Evolutionary conservation across 176 grass and related monocot genomes (phyloP).

Genomic region (Luzula sylvatica): DNA sequence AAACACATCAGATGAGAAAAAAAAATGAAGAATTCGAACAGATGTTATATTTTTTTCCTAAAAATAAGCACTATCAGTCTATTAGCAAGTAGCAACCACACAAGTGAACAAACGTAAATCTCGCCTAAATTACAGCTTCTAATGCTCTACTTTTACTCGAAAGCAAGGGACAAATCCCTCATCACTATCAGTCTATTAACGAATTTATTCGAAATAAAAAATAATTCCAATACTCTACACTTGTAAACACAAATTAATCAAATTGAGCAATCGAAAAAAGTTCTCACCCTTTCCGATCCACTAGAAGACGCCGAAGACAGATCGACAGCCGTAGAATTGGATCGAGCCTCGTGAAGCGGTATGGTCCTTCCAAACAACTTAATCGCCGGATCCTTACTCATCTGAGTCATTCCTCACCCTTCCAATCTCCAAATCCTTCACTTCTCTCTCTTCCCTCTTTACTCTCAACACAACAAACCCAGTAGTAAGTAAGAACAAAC

Average conservation of each 20-base stretch:
- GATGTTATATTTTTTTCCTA: not conserved
- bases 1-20: not conserved
- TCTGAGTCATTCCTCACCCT: slow-evolving; percentile 33
- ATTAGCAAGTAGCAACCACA: slow-evolving; percentile 18
- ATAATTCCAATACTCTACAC: not conserved
- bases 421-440: slow-evolving; percentile 12
- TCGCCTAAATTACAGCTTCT: not conserved
- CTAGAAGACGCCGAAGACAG: not conserved
- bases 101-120: not conserved
- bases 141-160: not conserved
- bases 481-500: not conserved
- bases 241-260: not conserved
- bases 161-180: not conserved
- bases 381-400: slow-evolving; percentile 37
- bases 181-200: not conserved
- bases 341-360: slow-evolving; percentile 18
- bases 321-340: not conserved
- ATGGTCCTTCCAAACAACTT: slow-evolving; percentile 53
- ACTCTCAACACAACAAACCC: too few relatives aligned
- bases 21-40: not conserved
- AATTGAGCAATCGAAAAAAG: not conserved
- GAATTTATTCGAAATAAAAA: not conserved
- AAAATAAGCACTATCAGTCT: not conserved
- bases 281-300: not conserved
- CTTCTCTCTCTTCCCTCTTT: too few relatives aligned